Evolutionary conservation across 768 basidiomycete species (phyloP), one percentile per base, ranked within the genome.

Genomic region (Mycena chlorophos): DNA sequence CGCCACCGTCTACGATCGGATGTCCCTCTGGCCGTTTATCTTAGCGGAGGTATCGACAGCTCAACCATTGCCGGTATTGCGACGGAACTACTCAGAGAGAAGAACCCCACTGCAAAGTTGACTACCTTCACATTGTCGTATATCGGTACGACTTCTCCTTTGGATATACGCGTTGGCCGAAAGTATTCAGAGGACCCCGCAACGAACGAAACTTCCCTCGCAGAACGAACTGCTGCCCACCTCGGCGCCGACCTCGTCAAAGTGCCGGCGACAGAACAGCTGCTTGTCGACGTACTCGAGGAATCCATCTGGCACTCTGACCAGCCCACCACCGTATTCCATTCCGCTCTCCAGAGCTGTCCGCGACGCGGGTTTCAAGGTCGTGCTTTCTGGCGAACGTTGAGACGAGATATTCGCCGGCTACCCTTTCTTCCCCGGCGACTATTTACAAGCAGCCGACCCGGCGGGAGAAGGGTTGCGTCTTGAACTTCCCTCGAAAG

Each of bases 11-110:
- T 56, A 26, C 55, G 55, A 16, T 56, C 48, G 17, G 55, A 56
- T 25, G 55, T 56, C 1, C 55, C 55, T 26, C 29, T 56, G 20
- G 50, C 34, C 4, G 37, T 56, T 20, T 52, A 51, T 42, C 48
- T 60, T 26, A 63, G 61, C 20, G 62, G 62, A 8, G 62, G 58
- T 1, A 60, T 60, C 29, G 62, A 60, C 53, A 61, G 60, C 45
- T 58, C 60, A 5, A 34, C 50, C 0, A 52, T 63, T 4, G 62
- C 62, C 4, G 58, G 62, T 2, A 63, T 63, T 25, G 55, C 58
- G 19, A 48, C 59, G 5, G 30, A 54, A 3, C 28, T 60, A 3
- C 47, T 63, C 2, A 38, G 52, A 1, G 55, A 64, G 51, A 45
- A 62, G n/a, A 46, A 61, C 29, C 49, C 60, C 3, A 40, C 51